Evolutionary conservation across 257 asterid species (phyloP), one percentile per base, ranked within the genome.

Genomic region (Jacaranda copaia): DNA sequence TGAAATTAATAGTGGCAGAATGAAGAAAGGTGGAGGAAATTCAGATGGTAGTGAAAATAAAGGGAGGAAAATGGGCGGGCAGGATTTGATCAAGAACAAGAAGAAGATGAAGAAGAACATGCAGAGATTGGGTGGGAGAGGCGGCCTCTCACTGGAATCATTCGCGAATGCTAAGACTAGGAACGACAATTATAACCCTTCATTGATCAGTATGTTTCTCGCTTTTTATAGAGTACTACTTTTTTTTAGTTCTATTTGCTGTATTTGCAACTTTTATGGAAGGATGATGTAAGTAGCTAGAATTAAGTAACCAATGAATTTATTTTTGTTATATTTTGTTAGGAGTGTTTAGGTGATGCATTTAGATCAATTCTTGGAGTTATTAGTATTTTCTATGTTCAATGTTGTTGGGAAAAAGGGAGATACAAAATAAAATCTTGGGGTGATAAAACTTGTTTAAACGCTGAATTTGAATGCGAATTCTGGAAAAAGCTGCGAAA

Each of bases 101-200:
- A 88, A 70, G 82, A 91, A 83, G 76, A 81, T 88, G 91, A 87
- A 83, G 70, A 93, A 76, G 83, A 92, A 90, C 71, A 80, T 89
- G 94, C 88, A 87, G 86, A 85, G 99, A 83, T 79, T 95, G 86
- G 99, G 99, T 51, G 97, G 91, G 10, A 78, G 86, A 62, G 89
- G 90, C 62, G 99, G 97, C 43, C 84, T 94, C 58, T 94, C 99
- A 25, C 94, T 94, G 43, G 90, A 89, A 82, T 80, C 98, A 5
- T 93, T 95, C 81, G 94, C 94, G 7, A 94, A 89, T 80, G 94
- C 93, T 36, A 91, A 90, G 83, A 84, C 89, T 5, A 85, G 85
- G 81, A 83, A 77, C 48, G 83, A 76, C 39, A 65, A 78, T 9
- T 93, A 87, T 69, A 95, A 91, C 70, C 99, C 99, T 81, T 78